Evolutionary conservation across 2,329 filamentous ascomycete species (phyloP), one percentile per base, ranked within the genome.

Genomic region (Colletotrichum tofieldiae): DNA sequence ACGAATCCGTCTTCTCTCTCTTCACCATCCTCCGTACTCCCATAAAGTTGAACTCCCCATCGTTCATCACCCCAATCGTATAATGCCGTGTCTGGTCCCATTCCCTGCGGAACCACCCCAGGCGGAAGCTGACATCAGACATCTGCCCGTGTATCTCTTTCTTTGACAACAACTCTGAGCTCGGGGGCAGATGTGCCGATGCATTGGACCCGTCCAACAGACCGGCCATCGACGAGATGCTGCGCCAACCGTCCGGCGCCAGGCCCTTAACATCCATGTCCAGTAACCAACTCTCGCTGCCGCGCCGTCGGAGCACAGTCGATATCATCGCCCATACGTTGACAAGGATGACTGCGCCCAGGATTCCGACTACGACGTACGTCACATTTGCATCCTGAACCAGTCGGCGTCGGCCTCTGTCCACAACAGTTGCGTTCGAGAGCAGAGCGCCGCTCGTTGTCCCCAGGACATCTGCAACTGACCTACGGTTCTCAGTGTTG

Each of bases 21-120:
- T 51, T 45, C 0, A 45, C 37, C 18, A 0, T 58, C 39, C 9
- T 67, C 26, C 55, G 52, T 26, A 20, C 54, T 14, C 39, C 51
- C 47, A 54, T 62, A 16, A 41, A 59, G 20, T 65, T 35, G 12
- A 60, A 61, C 2, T 41, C 45, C 0, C 58, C 62, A 35, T 71
- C 67, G 2, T 63, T 62, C 16, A 55, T 32, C 5, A 55, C 67
- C 4, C 62, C 67, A 37, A 71, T 23, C 1, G 67, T 71, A 23
- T 43, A 71, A 0, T 60, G 26, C 8, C 63, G 26, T 1, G 39
- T 60, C 1, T 58, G 62, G 8, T 60, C 54, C 3, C n/a, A n/a
- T 8, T 61, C 37, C 18, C 64, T 59, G 32, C 54, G 29, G 16
- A 71, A 71, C 68, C 68, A 71, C 2, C 67, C 67, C 47, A 71